A percentile compares a stretch with the other conserved stretches of the same genome.
Conservation (phyloP, 805 yeast species). For the Barnettozyma populi region DNA sequence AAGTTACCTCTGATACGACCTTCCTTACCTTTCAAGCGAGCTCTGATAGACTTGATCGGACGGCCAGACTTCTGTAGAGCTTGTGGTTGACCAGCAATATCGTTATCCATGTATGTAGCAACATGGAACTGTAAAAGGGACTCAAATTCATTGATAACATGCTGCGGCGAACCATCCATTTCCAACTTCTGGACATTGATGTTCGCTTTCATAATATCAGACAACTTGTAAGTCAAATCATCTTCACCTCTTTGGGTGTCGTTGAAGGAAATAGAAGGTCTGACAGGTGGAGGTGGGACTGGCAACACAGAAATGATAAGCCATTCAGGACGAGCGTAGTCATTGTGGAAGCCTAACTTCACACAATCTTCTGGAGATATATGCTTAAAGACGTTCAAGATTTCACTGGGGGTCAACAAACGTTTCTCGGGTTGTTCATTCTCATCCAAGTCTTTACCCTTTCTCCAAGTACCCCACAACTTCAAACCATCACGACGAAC, state of each 20-base stretch:
- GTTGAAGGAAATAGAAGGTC: constrained; percentile 97
- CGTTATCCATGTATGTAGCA: constrained; percentile 99
- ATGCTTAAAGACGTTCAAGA: constrained; percentile 86
- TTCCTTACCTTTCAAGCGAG: constrained; percentile 99
- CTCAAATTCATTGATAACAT: constrained; percentile 94
- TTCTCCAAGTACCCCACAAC: constrained; percentile 98
- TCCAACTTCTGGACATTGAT: constrained; percentile 95
- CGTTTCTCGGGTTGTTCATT: constrained; percentile 91
- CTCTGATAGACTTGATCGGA: constrained; percentile 96
- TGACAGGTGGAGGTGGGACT: constrained; percentile 99
- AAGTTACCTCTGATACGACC: constrained; percentile 97
- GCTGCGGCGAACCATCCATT: constrained; percentile 99
- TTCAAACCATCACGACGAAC: constrained; percentile 94
- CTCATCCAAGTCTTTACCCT: constrained; percentile 67
- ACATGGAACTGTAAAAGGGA: constrained; percentile 94
- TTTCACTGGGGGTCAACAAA: constrained; percentile 81
- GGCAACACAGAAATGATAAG: constrained; percentile 95
- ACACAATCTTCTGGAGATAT: constrained; percentile 79
- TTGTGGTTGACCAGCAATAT: constrained; percentile 99
- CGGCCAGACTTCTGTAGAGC: constrained; percentile 98
- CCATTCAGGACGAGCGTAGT: constrained; percentile 99
- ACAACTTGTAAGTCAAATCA: constrained; percentile 95
- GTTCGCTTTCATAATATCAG: constrained; percentile 94
- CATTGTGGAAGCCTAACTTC: constrained; percentile 85
- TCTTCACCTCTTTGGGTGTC: constrained; percentile 99